Base-by-base conservation (phyloP, 2,329 filamentous ascomycete species). In the Exophiala lecanii-corni region DNA sequence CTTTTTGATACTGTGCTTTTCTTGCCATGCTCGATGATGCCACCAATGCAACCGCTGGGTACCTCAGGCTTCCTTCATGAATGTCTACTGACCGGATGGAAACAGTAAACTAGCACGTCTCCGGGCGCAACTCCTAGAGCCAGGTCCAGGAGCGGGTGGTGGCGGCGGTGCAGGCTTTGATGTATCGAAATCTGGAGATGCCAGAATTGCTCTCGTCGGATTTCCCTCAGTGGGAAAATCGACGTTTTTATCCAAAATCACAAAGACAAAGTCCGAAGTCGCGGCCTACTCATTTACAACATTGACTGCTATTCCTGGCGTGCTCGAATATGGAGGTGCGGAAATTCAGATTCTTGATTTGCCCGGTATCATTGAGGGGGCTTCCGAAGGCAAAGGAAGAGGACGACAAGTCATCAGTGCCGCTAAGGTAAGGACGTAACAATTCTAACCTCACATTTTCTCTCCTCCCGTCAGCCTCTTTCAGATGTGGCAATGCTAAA, bases 171-270 rank as follows among this genome's bases (percentile, higher is more conserved):
- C 84, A 2, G 92, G 92, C 7, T 98, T 73, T 64, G 86, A 91
- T 61, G 92, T 98, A 31, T 92, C 85, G 64, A 98, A 98, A 69
- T 91, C 84, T 54, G 92, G 92, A 51, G 92, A 98, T 72, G 92
- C 92, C 10, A 82, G 92, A 59, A 97, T 98, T 68, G 89, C 94
- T 2, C 79, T 98, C 2, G 94, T 98, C 41, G 92, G 92, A n/a
- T 98, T 98, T 58, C 92, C 94, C 0, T 98, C 94, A 0, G 92
- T 98, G 39, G 92, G 92, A 64, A 98, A 98, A 72, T 98, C 92
- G 2, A 98, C 92, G 0, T 97, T 98, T 62, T 66, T 98, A n/a
- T 96, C 89, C 36, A 96, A 97, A 62, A 94, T 98, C 63, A 98
- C 92, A 37, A 97, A 95, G 70, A 98, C 94, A 28, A 89, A 88